These are phyloP conservation scores for Geoglossum glabrum DNA, from an alignment of 495 filamentous ascomycete species.

Conservation along the genomic window DNA sequence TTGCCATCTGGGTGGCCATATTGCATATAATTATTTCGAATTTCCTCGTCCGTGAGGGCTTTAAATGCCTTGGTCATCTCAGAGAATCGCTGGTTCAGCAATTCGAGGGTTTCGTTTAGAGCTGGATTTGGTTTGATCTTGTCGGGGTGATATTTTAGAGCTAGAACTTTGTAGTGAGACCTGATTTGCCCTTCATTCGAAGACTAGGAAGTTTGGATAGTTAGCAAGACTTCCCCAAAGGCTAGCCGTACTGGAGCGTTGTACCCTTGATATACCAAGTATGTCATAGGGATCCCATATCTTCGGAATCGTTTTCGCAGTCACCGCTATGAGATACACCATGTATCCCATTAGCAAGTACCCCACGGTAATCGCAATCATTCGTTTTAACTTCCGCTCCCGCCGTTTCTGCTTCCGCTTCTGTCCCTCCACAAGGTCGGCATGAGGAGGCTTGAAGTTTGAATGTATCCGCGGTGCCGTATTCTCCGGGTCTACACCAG, in stretches of 20 bases:
- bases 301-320: constrained; percentile 48
- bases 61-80: constrained; percentile 96
- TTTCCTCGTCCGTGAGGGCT: constrained; percentile 85
- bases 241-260: not conserved
- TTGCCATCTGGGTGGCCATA: constrained; percentile 95
- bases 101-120: constrained; percentile 77
- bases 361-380: constrained; percentile 50
- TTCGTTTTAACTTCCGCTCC: constrained; percentile 76
- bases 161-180: constrained; percentile 65
- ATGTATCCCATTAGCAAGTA: constrained; percentile 80
- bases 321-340: constrained; percentile 73
- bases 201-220: constrained; percentile 27
- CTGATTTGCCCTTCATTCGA: constrained; percentile 80
- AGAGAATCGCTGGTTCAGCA: constrained; percentile 70
- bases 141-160: constrained; percentile 78
- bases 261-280: constrained; percentile 59
- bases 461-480: constrained; percentile 49
- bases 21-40: constrained; percentile 88
- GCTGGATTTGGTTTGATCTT: constrained; percentile 63
- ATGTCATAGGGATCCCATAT: constrained; percentile 96
- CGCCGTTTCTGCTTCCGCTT: constrained; percentile 76
- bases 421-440: constrained; percentile 63
- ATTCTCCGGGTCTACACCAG: constrained; percentile 35
- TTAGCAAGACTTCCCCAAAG: constrained; percentile 9
- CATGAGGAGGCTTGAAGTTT: constrained; percentile 64